Evolutionary conservation across 148 eudicot species (phyloP).

Genomic region (Rhododendron griersonianum): DNA sequence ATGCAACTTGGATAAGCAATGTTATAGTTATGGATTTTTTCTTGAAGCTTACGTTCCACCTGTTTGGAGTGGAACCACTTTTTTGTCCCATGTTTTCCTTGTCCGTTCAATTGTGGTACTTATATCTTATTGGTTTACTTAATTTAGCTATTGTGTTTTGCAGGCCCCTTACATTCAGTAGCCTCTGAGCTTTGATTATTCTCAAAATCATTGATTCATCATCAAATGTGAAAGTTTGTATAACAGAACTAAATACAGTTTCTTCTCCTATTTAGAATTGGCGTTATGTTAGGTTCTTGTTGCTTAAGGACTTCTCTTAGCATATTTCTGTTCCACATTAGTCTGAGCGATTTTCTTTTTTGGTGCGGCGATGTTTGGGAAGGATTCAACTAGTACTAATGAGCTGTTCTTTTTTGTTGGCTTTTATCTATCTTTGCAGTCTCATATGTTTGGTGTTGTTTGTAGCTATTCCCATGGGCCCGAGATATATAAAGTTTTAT

Average conservation of each 20-base stretch:
- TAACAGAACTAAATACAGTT: constrained; percentile 6
- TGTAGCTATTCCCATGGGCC: too few species aligned
- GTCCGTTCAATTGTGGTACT: not conserved
- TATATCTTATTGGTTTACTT: not conserved
- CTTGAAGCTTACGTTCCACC: not conserved
- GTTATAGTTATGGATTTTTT: not conserved
- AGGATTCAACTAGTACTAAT: not conserved
- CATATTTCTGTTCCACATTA: not conserved
- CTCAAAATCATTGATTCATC: constrained; percentile 45
- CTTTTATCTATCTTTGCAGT: not conserved
- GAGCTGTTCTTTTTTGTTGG: not conserved
- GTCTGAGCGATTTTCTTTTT: not conserved
- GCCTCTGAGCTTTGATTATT: constrained; percentile 61
- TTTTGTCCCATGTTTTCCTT: not conserved
- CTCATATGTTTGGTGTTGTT: not conserved
- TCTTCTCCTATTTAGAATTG: constrained; percentile 1
- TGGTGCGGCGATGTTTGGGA: too few species aligned
- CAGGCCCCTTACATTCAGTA: constrained; percentile 75
- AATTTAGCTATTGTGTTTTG: constrained; percentile 12
- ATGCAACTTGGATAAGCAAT: not conserved
- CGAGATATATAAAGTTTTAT: too few species aligned
- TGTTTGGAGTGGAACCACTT: not conserved
- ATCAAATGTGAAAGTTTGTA: constrained; percentile 14
- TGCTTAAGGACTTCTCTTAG: not conserved
- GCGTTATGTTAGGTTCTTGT: not conserved